Base-by-base conservation (phyloP, 495 filamentous ascomycete species). In the Podospora tetraspora region DNA sequence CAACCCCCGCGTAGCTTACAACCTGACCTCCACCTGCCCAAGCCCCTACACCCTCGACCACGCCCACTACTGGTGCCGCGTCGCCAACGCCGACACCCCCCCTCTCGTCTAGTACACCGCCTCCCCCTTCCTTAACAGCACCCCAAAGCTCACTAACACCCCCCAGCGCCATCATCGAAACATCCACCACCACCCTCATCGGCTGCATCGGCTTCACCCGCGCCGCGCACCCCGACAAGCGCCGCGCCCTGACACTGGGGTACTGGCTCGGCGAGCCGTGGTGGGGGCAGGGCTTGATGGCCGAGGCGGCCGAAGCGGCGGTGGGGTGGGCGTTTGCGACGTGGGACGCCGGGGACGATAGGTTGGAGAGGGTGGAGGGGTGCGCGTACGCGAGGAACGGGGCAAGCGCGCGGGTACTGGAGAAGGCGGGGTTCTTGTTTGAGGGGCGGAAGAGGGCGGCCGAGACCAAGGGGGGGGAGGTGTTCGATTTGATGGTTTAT, bases 211-310 rank as follows among this genome's bases (percentile, higher is more conserved):
- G 79, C 43, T 52, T 52, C 3, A 62, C 81, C 32, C 72, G 57
- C 19, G 63, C 70, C n/a, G 37, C 58, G 0, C 22, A 22, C 1
- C 79, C 79, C 24, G 34, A 77, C 66, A 74, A 82, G 58, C 72
- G 67, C 66, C 69, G 71, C 23, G 78, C 71, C 23, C 70, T 74
- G 59, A 76, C 80, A 71, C 7, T 83, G 7, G 81, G 80, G 8
- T 83, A 82, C 72, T 82, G 75, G 73, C 30, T 78, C 10, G 74
- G 67, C n/a, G 72, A 67, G 67, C 63, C 71, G 3, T 68, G 69
- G 58, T 81, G 80, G 81, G 81, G 82, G 0, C 72, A 68, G 19
- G 79, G 82, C 0, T 70, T 80, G 56, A 76, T 76, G 61, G 77
- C 73, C 23, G 77, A 74, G 57, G 74, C 69, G 23, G 56, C 72